Conservation (phyloP, 1,284 basidiomycete genomes). For the Lentinus polychrous region DNA sequence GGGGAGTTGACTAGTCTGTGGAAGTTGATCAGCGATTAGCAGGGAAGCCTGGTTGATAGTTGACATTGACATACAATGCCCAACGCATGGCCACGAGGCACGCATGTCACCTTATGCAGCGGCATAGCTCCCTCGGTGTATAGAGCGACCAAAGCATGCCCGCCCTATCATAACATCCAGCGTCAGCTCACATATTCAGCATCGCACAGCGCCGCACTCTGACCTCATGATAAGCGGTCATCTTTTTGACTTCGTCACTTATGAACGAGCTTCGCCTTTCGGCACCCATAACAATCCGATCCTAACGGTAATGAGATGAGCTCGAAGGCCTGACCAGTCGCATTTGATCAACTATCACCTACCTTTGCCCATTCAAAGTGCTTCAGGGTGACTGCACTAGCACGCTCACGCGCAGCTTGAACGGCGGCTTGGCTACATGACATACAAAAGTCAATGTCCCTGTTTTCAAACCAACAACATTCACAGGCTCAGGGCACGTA, state of each 20-base stretch:
- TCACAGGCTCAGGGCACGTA: conserved; percentile 29
- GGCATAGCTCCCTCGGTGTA: conserved; percentile 93
- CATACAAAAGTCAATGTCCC: conserved; percentile 7
- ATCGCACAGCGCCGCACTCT: conserved; percentile 10
- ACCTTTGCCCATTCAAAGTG: conserved; percentile 97
- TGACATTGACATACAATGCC: conserved; percentile 69
- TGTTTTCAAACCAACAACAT: neutral
- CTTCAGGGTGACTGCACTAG: conserved; percentile 61
- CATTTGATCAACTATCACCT: neutral
- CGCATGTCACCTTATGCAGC: conserved; percentile 92
- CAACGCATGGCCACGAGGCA: conserved; percentile 88
- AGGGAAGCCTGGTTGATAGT: neutral
- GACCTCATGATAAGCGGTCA: conserved; percentile 93
- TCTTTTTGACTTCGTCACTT: conserved; percentile 75
- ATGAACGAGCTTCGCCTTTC: conserved; percentile 87
- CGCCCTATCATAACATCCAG: conserved; percentile 46
- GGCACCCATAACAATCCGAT: conserved; percentile 92
- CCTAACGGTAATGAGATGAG: conserved; percentile 37
- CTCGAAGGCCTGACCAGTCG: neutral
- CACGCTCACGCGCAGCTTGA: conserved; percentile 82
- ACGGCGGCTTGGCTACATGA: conserved; percentile 75
- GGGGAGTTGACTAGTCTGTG: conserved; percentile 80
- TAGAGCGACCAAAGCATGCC: conserved; percentile 86
- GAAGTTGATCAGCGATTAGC: neutral
- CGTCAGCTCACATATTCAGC: conserved; percentile 5